phyloP scores from a whole-genome alignment of 192 early-diverging fungal genomes.

The Phycomyces blakesleeanus region DNA sequence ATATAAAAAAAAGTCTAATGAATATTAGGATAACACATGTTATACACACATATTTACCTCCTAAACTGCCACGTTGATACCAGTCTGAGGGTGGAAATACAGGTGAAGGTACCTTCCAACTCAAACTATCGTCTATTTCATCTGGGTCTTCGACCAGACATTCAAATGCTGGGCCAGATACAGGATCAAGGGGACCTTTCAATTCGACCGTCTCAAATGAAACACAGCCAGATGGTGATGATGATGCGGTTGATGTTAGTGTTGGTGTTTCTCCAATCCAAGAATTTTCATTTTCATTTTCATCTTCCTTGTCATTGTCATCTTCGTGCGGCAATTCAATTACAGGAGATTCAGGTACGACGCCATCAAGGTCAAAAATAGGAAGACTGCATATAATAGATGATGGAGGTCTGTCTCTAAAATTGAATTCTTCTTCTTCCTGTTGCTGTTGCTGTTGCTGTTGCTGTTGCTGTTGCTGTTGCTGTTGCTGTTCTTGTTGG shows the following conservation, averaged over 20 bases:
- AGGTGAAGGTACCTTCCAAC: too few relatives aligned
- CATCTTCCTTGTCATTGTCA: not conserved
- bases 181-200: not conserved
- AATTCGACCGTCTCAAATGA: not conserved
- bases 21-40: too few relatives aligned
- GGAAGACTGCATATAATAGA: constrained; percentile 9
- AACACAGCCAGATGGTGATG: not conserved
- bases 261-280: not conserved
- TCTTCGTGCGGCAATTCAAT: not conserved
- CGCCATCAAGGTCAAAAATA: constrained; percentile 4
- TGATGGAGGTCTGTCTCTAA: constrained; percentile 28
- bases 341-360: not conserved
- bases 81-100: too few relatives aligned
- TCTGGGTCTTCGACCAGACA: too few relatives aligned
- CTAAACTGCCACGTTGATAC: too few relatives aligned
- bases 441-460: too few relatives aligned
- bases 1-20: too few relatives aligned
- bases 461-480: constrained; percentile 27
- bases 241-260: too few relatives aligned
- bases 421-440: constrained; percentile 31
- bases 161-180: too few relatives aligned
- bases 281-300: not conserved
- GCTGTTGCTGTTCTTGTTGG: too few relatives aligned
- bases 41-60: too few relatives aligned
- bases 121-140: too few relatives aligned